phyloP scores from a whole-genome alignment of 345 rosid species.

The Citrus sinensis region DVS_A1.0 CM039163.1:12136001-12136500 shows the following conservation, averaged over 20 bases:
- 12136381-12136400: conserved; percentile 31
- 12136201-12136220: conserved; percentile 62
- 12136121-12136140: conserved; percentile 74
- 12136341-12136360: conserved; percentile 35
- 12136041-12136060: conserved; percentile 17
- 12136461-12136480: conserved; percentile 55
- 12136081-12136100: conserved; percentile 40
- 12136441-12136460: conserved; percentile 29
- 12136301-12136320: conserved; percentile 53
- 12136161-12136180: conserved; percentile 55
- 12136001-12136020: conserved; percentile 65
- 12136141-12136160: conserved; percentile 63
- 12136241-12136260: conserved; percentile 42
- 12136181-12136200: conserved; percentile 44
- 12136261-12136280: conserved; percentile 61
- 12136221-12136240: conserved; percentile 56
- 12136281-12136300: conserved; percentile 55
- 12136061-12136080: background rate
- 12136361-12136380: conserved; percentile 35
- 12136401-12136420: conserved; percentile 72
- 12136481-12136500: conserved; percentile 59
- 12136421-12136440: conserved; percentile 56
- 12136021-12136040: conserved; percentile 48
- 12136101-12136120: conserved; percentile 76
- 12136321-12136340: conserved; percentile 37